Evolutionary conservation across 2,329 filamentous ascomycete species (phyloP), one percentile per base, ranked within the genome.

Genomic region (Myriosclerotinia scirpicola): DNA sequence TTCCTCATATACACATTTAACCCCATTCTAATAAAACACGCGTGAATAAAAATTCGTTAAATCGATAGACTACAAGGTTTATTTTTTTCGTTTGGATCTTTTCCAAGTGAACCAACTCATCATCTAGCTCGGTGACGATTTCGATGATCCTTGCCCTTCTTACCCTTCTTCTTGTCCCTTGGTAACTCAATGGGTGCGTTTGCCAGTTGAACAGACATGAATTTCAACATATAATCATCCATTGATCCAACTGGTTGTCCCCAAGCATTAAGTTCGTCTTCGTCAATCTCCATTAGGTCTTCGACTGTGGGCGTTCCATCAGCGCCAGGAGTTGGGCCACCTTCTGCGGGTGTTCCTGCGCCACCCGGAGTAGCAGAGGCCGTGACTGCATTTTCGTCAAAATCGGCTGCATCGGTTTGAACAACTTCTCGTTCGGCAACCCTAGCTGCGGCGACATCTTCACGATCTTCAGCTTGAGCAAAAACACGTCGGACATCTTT

Each of bases 391-490:
- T 86, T 85, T 73, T 93, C 91, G 3, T 87, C 87, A 71, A 96
- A 96, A 75, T 96, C 93, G 5, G 87, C 91, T 55, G 93, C 92
- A 72, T 96, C 92, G 34, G 91, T 90, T 73, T 92, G 87, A 56
- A 89, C 85, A 17, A 95, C 89, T 77, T 99, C 95, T 75, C 91
- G 95, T 76, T 96, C 90, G 0, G 95, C 95, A 12, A 90, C 86
- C 62, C 91, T 90, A 2, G 95, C 95, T 0, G 95, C 95, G 36
- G 88, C 88, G 17, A 94, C 91, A 75, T 99, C 95, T 76, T 99
- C 95, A 58, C 86, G 87, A 73, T 99, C 95, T 78, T 99, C 95
- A 0, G 93, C 94, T 70, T 92, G 90, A 72, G 96, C 93, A 42
- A 99, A 87, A 0, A 89, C 91, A 20, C 89, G 85, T 4, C 88